Percentiles rank a stretch among this genome's conserved stretches.
Conservation (phyloP, 2,329 filamentous ascomycete species). For the Thielaviopsis cerberus region DNA sequence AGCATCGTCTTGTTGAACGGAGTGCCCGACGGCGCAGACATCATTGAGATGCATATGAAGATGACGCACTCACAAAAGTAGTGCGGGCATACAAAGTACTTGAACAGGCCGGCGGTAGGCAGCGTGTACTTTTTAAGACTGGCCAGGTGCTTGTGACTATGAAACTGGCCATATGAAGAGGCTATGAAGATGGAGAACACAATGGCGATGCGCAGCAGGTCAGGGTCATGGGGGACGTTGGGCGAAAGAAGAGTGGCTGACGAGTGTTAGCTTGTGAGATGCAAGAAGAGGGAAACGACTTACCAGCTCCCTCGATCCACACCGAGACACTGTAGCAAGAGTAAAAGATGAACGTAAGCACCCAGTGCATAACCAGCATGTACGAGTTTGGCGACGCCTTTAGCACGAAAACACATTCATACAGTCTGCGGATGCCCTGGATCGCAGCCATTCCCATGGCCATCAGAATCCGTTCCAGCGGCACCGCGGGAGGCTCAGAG, state of each 20-base stretch:
- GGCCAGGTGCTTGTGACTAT: constrained; percentile 52
- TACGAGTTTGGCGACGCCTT: constrained; percentile 46
- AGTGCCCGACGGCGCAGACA: constrained; percentile 49
- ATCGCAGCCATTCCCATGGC: constrained; percentile 55
- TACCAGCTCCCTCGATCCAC: constrained; percentile 70
- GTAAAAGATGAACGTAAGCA: constrained; percentile 65
- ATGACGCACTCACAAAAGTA: constrained; percentile 78
- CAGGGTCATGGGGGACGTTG: background rate
- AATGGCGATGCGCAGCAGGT: constrained; percentile 16
- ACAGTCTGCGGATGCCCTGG: constrained; percentile 58
- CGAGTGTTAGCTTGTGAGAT: background rate
- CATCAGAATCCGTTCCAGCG: constrained; percentile 40
- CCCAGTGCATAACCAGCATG: constrained; percentile 78
- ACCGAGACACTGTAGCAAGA: constrained; percentile 51
- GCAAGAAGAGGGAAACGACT: constrained; percentile 15
- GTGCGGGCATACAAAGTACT: constrained; percentile 61
- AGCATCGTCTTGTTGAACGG: constrained; percentile 55
- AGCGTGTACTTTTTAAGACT: constrained; percentile 66
- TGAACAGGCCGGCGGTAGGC: constrained; percentile 55
- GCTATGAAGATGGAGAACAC: constrained; percentile 46
- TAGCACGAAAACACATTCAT: constrained; percentile 49
- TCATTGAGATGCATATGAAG: constrained; percentile 59
- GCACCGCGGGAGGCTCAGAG: constrained; percentile 27
- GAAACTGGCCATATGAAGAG: constrained; percentile 56
- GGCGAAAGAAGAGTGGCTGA: constrained; percentile 19